Base-by-base conservation (phyloP, 805 yeast genomes). In the Tetrapisispora nanseiensis region DNA sequence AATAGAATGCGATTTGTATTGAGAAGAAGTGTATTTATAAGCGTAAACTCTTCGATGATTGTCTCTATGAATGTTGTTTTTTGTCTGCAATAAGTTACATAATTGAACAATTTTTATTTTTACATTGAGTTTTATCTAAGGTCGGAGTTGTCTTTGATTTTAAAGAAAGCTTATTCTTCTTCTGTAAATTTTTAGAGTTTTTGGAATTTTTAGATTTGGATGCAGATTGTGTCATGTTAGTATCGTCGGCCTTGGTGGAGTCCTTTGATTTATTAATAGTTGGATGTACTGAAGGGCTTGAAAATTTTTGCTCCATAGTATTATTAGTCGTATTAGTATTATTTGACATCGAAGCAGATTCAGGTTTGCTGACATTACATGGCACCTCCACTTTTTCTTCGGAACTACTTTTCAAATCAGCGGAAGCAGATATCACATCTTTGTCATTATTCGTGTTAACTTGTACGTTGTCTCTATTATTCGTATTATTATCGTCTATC, bases 21-120 rank as follows among this genome's bases (percentile, higher is more conserved):
- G n/a, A n/a, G n/a, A n/a, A n/a, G n/a, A n/a, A n/a, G n/a, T n/a
- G n/a, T n/a, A n/a, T n/a, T n/a, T n/a, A n/a, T n/a, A n/a, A n/a
- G n/a, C n/a, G n/a, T n/a, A n/a, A n/a, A n/a, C n/a, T n/a, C n/a
- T n/a, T n/a, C n/a, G n/a, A n/a, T n/a, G n/a, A 24, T 24, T 31
- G 4, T 32, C 21, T 21, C 21, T 12, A 12, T 3, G 19, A 12
- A 12, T 16, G 12, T 32, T 4, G 24, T 32, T 19, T 18, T 4
- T 16, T 32, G 27, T 22, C 22, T 29, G 32, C 15, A 29, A 29
- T 21, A 19, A 18, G 21, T 37, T 39, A 39, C 37, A 39, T 26
- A n/a, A 39, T 39, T n/a, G 18, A 26, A 24, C 41, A 39, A 33
- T 26, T 32, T 26, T 39, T 39, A 10, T 19, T 18, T 12, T 32